These are phyloP conservation scores for Neurospora sp. DNA, from an alignment of 495 filamentous ascomycete genomes.

Conservation along the genomic window DNA sequence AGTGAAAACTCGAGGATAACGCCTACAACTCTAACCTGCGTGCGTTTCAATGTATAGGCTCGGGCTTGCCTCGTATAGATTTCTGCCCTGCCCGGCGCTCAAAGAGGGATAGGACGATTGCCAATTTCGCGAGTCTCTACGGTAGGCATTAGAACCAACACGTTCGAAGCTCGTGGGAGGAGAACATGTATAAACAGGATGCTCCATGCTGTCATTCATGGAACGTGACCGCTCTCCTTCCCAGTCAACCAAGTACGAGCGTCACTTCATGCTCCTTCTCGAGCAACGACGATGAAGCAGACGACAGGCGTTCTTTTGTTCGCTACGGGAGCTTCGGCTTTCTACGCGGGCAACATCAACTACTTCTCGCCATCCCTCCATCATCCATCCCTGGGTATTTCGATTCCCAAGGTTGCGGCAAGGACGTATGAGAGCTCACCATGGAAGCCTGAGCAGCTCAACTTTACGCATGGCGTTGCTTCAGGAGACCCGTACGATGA, in stretches of 20 bases:
- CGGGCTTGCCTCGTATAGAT: too few relatives aligned
- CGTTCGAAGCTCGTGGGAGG: background rate
- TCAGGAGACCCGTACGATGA: constrained; percentile 57
- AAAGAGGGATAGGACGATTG: too few relatives aligned
- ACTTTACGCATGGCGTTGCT: constrained; percentile 62
- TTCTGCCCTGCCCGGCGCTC: too few relatives aligned
- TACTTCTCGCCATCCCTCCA: constrained; percentile 49
- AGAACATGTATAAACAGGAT: background rate
- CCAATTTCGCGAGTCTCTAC: too few relatives aligned
- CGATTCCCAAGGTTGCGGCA: constrained; percentile 34
- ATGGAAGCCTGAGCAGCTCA: constrained; percentile 33
- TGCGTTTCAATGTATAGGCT: too few relatives aligned
- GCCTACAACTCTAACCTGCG: too few relatives aligned
- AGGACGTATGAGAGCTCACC: constrained; percentile 24
- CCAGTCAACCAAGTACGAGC: background rate
- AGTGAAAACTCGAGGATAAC: too few relatives aligned
- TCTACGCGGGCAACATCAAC: constrained; percentile 43
- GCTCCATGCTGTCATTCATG: background rate
- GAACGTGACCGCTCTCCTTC: background rate
- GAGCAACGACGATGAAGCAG: background rate
- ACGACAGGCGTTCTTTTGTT: background rate
- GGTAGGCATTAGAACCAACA: background rate
- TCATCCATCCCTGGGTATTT: constrained; percentile 47
- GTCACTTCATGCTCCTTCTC: background rate
- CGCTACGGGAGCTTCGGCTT: constrained; percentile 10